Percentiles rank a stretch among this genome's conserved stretches.
These are phyloP conservation scores for Calycina herbarum DNA, from an alignment of 2,329 filamentous ascomycete species.

Conservation along the genomic window DNA sequence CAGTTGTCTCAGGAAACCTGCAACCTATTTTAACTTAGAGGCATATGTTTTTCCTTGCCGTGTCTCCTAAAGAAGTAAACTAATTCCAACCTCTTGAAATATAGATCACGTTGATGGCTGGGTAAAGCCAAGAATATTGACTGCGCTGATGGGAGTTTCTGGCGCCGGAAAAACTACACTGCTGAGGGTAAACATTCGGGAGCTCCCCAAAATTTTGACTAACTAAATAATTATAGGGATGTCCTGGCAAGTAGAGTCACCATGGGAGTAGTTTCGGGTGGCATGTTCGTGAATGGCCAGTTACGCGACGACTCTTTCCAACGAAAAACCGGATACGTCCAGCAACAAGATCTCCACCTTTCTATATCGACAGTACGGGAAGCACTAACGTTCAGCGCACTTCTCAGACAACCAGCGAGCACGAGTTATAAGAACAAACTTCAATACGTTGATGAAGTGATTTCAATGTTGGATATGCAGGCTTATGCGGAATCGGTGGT, in stretches of 20 bases:
- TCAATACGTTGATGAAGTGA: conserved; percentile 81
- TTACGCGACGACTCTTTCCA: conserved; percentile 81
- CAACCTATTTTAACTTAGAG: too few species aligned
- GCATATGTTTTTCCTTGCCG: too few species aligned
- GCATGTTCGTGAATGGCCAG: conserved; percentile 68
- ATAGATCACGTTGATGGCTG: conserved; percentile 56
- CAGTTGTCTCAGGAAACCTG: too few species aligned
- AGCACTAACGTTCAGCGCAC: conserved; percentile 78
- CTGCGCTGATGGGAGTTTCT: conserved; percentile 59
- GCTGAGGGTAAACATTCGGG: conserved; percentile 41
- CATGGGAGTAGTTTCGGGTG: conserved; percentile 84
- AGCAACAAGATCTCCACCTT: conserved; percentile 87
- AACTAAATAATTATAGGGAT: conserved; percentile 45
- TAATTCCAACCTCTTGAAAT: too few species aligned
- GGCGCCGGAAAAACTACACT: conserved; percentile 93
- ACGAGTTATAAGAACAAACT: conserved; percentile 73
- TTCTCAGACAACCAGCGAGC: conserved; percentile 77
- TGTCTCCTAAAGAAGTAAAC: too few species aligned
- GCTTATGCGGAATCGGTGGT: conserved; percentile 88
- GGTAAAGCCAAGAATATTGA: conserved; percentile 70
- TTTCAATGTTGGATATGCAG: conserved; percentile 73
- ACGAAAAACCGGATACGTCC: conserved; percentile 88
- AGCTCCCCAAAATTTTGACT: too few species aligned
- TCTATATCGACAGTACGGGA: conserved; percentile 82
- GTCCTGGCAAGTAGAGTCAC: conserved; percentile 82